These are phyloP conservation scores for Colletotrichum horii DNA, from an alignment of 2,329 filamentous ascomycete species.

Conservation along the genomic window DNA sequence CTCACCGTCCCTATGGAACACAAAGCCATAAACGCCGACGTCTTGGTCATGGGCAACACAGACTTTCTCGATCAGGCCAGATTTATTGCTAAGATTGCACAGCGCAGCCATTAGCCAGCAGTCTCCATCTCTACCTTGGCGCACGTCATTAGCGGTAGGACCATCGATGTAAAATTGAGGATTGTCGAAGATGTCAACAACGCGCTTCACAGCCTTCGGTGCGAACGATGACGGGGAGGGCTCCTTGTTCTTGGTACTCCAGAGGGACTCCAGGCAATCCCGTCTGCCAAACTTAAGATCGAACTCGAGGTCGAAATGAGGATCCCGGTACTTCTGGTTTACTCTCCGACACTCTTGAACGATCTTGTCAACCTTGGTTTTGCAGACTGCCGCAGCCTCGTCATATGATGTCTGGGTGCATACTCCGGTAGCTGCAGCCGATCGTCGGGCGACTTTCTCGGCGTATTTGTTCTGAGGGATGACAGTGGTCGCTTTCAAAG, in stretches of 20 bases:
- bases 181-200: constrained; percentile 76
- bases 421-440: constrained; percentile 47
- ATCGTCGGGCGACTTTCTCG: constrained; percentile 61
- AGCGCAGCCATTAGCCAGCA: constrained; percentile 88
- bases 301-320: constrained; percentile 84
- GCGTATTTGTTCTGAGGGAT: constrained; percentile 73
- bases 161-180: constrained; percentile 81
- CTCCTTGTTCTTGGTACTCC: constrained; percentile 33
- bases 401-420: constrained; percentile 72
- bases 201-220: constrained; percentile 68
- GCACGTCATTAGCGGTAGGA: constrained; percentile 77
- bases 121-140: constrained; percentile 79
- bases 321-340: constrained; percentile 86
- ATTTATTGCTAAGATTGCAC: constrained; percentile 77
- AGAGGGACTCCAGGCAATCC: constrained; percentile 54
- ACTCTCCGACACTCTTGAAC: constrained; percentile 71
- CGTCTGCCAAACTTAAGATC: constrained; percentile 68
- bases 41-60: constrained; percentile 76
- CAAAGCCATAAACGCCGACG: constrained; percentile 84
- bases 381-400: constrained; percentile 72
- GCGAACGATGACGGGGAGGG: constrained; percentile 31
- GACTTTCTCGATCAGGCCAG: constrained; percentile 72
- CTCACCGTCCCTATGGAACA: constrained; percentile 81
- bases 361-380: constrained; percentile 66
- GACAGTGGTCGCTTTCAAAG: constrained; percentile 64